phyloP scores from a whole-genome alignment of 495 filamentous ascomycete genomes.

The Trichoderma reesei region DNA sequence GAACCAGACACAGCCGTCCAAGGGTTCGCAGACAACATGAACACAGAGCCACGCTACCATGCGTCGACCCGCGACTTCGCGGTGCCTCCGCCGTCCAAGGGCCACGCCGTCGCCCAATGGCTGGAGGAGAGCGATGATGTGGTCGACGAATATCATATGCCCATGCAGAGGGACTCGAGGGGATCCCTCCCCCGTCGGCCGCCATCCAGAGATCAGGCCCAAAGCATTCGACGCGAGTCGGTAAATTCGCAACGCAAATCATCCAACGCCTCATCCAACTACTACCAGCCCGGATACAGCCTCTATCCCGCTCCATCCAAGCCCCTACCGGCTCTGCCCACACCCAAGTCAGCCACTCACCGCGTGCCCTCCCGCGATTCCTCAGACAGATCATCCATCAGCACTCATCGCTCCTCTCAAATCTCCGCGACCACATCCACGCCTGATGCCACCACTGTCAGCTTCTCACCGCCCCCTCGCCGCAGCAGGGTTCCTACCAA shows the following conservation, averaged over 20 bases:
- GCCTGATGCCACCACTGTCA: neutral
- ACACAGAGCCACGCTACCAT: neutral
- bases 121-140: slow-evolving; percentile 7
- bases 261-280: slow-evolving; percentile 7
- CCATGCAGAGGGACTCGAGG: neutral
- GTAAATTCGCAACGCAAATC: neutral
- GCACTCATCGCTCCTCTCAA: slow-evolving; percentile 9
- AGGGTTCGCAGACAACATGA: neutral
- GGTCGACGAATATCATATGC: neutral
- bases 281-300: neutral
- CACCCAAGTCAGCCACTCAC: neutral
- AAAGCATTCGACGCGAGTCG: neutral
- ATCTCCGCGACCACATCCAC: slow-evolving; percentile 1
- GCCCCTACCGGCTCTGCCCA: slow-evolving; percentile 3
- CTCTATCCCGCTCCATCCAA: slow-evolving; percentile 10
- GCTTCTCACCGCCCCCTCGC: neutral
- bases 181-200: neutral
- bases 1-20: neutral
- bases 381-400: slow-evolving; percentile 6
- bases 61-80: neutral
- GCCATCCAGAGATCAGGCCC: neutral
- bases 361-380: neutral
- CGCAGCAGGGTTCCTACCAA: neutral
- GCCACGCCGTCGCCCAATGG: neutral
- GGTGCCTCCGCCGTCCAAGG: slow-evolving; percentile 1